phyloP scores from a whole-genome alignment of 768 basidiomycete genomes.

The Russula olivacea region DNA sequence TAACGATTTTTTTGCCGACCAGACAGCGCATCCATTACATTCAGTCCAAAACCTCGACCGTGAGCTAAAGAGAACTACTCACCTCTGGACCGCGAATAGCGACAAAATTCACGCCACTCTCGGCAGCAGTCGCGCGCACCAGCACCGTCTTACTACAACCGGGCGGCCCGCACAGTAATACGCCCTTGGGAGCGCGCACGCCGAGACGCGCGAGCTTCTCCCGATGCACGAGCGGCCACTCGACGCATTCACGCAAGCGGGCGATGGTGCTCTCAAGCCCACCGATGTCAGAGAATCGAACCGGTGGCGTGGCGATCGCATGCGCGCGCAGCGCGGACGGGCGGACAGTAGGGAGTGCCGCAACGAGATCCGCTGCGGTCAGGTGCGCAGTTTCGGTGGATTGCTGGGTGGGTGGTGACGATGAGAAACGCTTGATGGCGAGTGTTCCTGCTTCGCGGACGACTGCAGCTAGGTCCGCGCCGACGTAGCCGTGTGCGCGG shows the following conservation, averaged over 20 bases:
- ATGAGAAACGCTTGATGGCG: constrained; percentile 81
- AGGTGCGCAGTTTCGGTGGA: constrained; percentile 26
- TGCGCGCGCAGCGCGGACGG: constrained; percentile 94
- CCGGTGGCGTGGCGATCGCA: constrained; percentile 77
- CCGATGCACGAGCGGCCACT: constrained; percentile 89
- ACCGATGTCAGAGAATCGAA: constrained; percentile 84
- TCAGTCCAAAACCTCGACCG: not conserved
- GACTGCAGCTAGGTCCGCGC: constrained; percentile 89
- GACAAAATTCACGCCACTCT: constrained; percentile 92
- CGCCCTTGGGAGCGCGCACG: constrained; percentile 81
- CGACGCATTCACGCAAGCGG: constrained; percentile 84
- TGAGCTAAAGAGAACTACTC: not conserved
- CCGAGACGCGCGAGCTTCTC: constrained; percentile 85
- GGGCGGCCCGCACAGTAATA: constrained; percentile 90
- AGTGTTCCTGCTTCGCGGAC: constrained; percentile 89
- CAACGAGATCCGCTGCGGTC: constrained; percentile 59
- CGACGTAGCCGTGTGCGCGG: constrained; percentile 92
- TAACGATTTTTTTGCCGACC: not conserved
- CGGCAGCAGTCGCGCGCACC: constrained; percentile 86
- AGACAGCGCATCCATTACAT: not conserved
- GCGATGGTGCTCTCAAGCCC: constrained; percentile 79
- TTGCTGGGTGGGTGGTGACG: constrained; percentile 28
- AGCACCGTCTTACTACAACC: constrained; percentile 97
- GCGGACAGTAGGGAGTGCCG: constrained; percentile 70
- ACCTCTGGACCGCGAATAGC: constrained; percentile 98